Conservation (phyloP, 257 asterid species). For the Ballota nigra region DNA sequence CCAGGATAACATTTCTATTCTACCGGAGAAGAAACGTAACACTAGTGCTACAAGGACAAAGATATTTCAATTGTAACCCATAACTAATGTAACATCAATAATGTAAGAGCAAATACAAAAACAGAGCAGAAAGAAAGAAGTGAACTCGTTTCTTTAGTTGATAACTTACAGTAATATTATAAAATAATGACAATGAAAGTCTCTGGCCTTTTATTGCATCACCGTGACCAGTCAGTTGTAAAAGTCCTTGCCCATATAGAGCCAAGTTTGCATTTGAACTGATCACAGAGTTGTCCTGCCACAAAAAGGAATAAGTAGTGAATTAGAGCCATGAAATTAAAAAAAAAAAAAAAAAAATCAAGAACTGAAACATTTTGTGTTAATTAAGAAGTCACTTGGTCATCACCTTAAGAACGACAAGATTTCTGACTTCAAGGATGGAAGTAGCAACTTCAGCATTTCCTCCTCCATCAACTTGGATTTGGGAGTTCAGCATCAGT, state of each 20-base stretch:
- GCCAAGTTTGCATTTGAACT: slow-evolving; percentile 90
- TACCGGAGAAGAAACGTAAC: not conserved
- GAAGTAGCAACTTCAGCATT: slow-evolving; percentile 74
- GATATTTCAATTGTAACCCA: not conserved
- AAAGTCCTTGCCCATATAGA: slow-evolving; percentile 86
- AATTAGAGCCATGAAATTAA: slow-evolving; percentile 9
- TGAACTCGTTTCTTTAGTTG: slow-evolving; percentile 7
- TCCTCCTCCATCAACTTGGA: slow-evolving; percentile 86
- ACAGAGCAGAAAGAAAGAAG: slow-evolving; percentile 17
- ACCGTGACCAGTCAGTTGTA: slow-evolving; percentile 77
- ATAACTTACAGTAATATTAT: slow-evolving; percentile 81
- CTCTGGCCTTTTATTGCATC: slow-evolving; percentile 94
- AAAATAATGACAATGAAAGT: slow-evolving; percentile 81
- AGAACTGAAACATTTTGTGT: slow-evolving; percentile 13
- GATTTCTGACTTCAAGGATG: slow-evolving; percentile 95
- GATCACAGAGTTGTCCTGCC: slow-evolving; percentile 82
- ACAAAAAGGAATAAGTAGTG: slow-evolving; percentile 18
- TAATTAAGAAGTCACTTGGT: slow-evolving; percentile 13
- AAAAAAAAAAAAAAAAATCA: not conserved
- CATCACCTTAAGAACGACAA: slow-evolving; percentile 85
- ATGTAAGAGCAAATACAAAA: not conserved
- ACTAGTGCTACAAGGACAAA: slow-evolving; percentile 10
- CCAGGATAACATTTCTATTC: not conserved
- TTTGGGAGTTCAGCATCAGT: slow-evolving; percentile 90
- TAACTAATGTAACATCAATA: not conserved